Conservation (phyloP, 2,329 filamentous ascomycete species). For the Aspergillus unguis region DNA sequence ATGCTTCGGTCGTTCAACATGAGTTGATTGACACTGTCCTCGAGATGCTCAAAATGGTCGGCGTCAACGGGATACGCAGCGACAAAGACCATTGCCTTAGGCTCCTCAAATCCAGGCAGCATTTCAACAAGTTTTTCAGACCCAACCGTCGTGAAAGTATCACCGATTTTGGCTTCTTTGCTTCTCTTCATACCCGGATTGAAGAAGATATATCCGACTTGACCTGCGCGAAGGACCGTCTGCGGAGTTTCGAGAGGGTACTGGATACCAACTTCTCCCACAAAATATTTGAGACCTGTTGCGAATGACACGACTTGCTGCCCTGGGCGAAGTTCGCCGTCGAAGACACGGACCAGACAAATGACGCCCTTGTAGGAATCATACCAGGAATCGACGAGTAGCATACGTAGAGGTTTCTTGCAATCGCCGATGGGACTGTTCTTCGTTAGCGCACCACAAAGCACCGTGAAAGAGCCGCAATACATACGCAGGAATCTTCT, state of each 20-base stretch:
- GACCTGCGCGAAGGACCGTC: constrained; percentile 75
- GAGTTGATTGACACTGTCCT: constrained; percentile 91
- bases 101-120: constrained; percentile 90
- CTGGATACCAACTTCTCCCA: constrained; percentile 96
- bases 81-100: constrained; percentile 98
- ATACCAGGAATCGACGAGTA: constrained; percentile 98
- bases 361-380: constrained; percentile 94
- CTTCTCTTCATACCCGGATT: constrained; percentile 98
- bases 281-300: constrained; percentile 83
- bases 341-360: constrained; percentile 84
- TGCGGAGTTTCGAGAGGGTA: constrained; percentile 85
- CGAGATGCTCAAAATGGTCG: constrained; percentile 76
- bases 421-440: constrained; percentile 66
- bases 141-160: constrained; percentile 85
- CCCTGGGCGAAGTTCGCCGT: constrained; percentile 76
- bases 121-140: constrained; percentile 72
- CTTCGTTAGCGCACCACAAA: constrained; percentile 18
- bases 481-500: constrained; percentile 69
- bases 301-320: constrained; percentile 85
- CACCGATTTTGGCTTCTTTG: constrained; percentile 91
- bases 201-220: constrained; percentile 95
- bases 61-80: constrained; percentile 94
- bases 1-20: constrained; percentile 94
- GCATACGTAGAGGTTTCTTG: constrained; percentile 70
- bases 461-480: background rate